Base-by-base conservation (phyloP, 176 grass and related monocot species). In the Oryza nivara region DNA sequence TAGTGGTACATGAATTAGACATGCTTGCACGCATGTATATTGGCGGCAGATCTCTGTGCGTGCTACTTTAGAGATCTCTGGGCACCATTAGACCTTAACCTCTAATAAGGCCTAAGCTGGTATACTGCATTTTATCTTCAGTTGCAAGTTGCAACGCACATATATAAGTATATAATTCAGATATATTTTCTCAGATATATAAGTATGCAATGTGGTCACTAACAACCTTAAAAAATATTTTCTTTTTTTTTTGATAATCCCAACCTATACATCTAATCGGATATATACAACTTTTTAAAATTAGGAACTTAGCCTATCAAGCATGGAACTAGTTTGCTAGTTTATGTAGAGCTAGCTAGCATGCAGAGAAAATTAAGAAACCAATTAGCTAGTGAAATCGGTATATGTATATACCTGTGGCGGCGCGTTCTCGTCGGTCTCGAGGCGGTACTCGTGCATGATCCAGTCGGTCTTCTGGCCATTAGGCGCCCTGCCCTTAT, bases 391-490 rank as follows among this genome's bases (percentile, higher is more conserved):
- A 49, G 47, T 14, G 13, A 49, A 2, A 14, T 58, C 1, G 4
- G 0, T n/a, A 36, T 36, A 3, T n/a, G 9, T 92, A 3, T 20
- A 58, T 93, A 80, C 96, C 93, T 96, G 96, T 0, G 91, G 96
- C 2, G 89, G 89, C 16, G 89, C 96, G 72, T 90, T 98, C 71
- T 98, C 96, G 73, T 98, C 96, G 4, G 88, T 90, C 87, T 98
- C 96, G 0, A 98, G 96, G 41, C 96, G 88, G 70, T 98, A 98
- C 89, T 98, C 96, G 30, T 98, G 96, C 88, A 98, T 94, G 89
- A 98, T 98, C 96, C 96, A 98, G 16, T 98, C 93, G 1, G 88
- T 85, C 81, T 98, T 98, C 78, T 96, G 88, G 4, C 96, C 96
- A 19, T 98, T 95, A 51, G 96, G 96, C 1, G 96, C 96, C 79